These are phyloP conservation scores for Heterobasidion occidentale DNA, from an alignment of 1,284 basidiomycete genomes.

Conservation along the genomic window DNA sequence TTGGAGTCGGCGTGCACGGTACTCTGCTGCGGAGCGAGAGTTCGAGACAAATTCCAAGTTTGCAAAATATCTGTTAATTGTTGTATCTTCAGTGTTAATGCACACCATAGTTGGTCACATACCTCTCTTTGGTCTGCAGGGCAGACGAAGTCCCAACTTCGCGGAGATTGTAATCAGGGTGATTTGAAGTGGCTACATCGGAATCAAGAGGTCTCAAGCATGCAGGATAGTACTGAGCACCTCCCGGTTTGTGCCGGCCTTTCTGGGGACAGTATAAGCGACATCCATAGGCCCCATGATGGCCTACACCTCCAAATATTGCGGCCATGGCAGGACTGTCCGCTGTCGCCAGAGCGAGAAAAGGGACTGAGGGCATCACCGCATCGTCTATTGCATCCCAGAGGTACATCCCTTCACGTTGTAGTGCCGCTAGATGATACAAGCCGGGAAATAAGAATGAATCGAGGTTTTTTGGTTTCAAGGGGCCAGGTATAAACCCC, in stretches of 20 bases:
- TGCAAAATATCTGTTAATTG: too few relatives aligned
- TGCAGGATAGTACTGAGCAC: slow-evolving; percentile 23
- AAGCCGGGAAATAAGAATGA: slow-evolving; percentile 10
- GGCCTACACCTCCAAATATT: slow-evolving; percentile 23
- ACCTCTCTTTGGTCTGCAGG: too few relatives aligned
- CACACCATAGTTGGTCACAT: too few relatives aligned
- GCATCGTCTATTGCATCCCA: slow-evolving; percentile 1
- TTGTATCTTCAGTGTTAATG: too few relatives aligned
- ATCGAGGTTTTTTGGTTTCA: slow-evolving; percentile 10
- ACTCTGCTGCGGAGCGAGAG: too few relatives aligned
- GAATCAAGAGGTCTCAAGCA: slow-evolving; percentile 17
- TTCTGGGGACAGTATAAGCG: slow-evolving; percentile 19
- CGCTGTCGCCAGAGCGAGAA: slow-evolving; percentile 10
- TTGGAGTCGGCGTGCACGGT: too few relatives aligned
- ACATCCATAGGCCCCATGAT: slow-evolving; percentile 23
- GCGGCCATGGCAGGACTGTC: slow-evolving; percentile 14
- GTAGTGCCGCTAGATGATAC: not conserved
- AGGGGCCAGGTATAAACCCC: slow-evolving; percentile 10
- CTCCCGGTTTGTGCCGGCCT: slow-evolving; percentile 22
- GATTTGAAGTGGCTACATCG: slow-evolving; percentile 8
- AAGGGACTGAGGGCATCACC: not conserved
- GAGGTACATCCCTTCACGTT: slow-evolving; percentile 1
- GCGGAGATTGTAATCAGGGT: slow-evolving; percentile 18
- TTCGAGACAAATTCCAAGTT: too few relatives aligned
- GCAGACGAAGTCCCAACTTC: too few relatives aligned